Conservation (phyloP, 2,329 filamentous ascomycete genomes). For the Botrytis medusae region DNA sequence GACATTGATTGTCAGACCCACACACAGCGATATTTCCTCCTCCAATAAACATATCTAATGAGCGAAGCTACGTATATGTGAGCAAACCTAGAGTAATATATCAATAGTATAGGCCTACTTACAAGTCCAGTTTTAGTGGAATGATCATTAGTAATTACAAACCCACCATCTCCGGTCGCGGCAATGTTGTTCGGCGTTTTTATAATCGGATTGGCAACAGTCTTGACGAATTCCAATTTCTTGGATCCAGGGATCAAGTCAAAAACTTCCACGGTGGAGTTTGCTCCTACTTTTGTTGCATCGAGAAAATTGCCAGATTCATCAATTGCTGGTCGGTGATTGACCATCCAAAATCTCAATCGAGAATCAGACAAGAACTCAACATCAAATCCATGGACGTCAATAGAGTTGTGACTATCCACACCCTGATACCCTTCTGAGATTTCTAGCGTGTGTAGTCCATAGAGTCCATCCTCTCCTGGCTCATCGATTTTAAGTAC, state of each 20-base stretch:
- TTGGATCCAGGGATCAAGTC: conserved; percentile 33
- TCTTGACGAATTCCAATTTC: conserved; percentile 40
- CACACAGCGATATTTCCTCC: conserved; percentile 39
- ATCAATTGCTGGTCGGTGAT: conserved; percentile 40
- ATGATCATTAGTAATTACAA: conserved; percentile 43
- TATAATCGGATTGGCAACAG: conserved; percentile 37
- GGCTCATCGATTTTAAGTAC: conserved; percentile 32
- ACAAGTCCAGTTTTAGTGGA: conserved; percentile 31
- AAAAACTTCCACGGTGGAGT: conserved; percentile 43
- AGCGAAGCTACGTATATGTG: neutral
- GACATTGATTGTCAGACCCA: neutral
- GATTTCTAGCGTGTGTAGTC: conserved; percentile 28
- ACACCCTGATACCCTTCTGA: conserved; percentile 31
- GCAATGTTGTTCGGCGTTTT: conserved; percentile 41
- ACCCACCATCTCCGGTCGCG: conserved; percentile 38
- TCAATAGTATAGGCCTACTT: neutral
- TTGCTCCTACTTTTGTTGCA: conserved; percentile 38
- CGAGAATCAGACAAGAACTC: conserved; percentile 29
- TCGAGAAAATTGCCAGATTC: conserved; percentile 39
- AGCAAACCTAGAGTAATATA: neutral
- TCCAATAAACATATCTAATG: conserved; percentile 34
- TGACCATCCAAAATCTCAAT: conserved; percentile 41
- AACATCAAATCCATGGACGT: conserved; percentile 41
- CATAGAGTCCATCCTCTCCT: conserved; percentile 29
- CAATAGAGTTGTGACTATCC: conserved; percentile 34